Base-by-base conservation (phyloP, 1,284 basidiomycete genomes). In the Clitocybe nebularis region DNA sequence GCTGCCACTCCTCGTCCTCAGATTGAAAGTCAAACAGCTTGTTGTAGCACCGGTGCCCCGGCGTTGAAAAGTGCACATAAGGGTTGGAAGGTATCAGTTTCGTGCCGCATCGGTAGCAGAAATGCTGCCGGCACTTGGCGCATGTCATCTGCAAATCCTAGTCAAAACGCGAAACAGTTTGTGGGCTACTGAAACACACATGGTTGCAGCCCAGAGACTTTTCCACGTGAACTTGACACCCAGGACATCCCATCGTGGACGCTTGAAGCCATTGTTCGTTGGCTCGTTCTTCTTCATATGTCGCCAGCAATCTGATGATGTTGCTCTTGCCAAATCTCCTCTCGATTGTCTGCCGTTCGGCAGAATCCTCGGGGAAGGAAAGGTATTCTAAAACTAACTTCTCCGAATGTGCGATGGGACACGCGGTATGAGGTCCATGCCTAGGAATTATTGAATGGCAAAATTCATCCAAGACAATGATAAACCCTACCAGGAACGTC, bases 201-300 rank as follows among this genome's bases (percentile, higher is more conserved):
- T 87, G 84, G 55, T 87, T 87, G 60, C 86, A 90, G 1, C 88
- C 86, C 39, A 72, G 51, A 13, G 71, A 77, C 64, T 90, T 89
- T 61, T 90, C 80, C n/a, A 89, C 79, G 45, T 72, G 67, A 9
- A 85, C 67, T 4, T 67, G 53, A 60, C 89, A 90, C 10, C 74
- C 75, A 3, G 87, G 87, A 55, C 88, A 90, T n/a, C 66, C 60
- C 60, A 69, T 83, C 9, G 85, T 81, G 25, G 76, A 75, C 23
- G 62, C 53, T 30, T 76, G 67, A 21, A 89, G 64, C 81, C 81
- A 89, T 52, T 75, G 67, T 45, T 68, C 69, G 58, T 84, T 87
- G 34, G 75, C 71, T 52, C 74, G 68, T 21, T 88, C 85, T 55
- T 90, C 84, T 48, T 82, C 60, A 50, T 79, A 80, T 13, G 70